Base-by-base conservation (phyloP, 805 yeast genomes). In the Sporopachydermia lactativora region DNA sequence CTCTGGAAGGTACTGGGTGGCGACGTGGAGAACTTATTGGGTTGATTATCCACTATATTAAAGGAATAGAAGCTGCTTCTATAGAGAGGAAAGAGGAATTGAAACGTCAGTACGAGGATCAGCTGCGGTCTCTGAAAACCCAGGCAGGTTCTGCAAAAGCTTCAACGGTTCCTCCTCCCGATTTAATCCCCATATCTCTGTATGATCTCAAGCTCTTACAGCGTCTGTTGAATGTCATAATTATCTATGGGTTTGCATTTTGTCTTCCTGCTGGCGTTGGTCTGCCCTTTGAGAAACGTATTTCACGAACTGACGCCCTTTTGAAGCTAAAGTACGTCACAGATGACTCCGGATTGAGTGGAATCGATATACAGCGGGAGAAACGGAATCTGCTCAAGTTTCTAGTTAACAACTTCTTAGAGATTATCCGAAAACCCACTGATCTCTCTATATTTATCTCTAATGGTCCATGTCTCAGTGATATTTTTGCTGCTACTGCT, bases 201-300 rank as follows among this genome's bases (percentile, higher is more conserved):
- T 86, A 84, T 50, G 97, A 92, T 54, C 76, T 89, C 69, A 81
- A 77, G 53, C 69, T 73, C 3, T 71, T 92, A 42, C 78, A 81
- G 28, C 70, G 66, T 16, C 52, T 89, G 36, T 56, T 81, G 15
- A 80, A 77, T 46, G 43, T 80, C 6, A 63, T 88, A 2, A 72
- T 86, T 0, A 57, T 80, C 1, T 79, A 77, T 47, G 88, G 94
- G 0, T 65, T 89, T 0, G 80, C 79, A 48, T 73, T 86, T 0
- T 70, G 73, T 39, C 45, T 84, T 1, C 71, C 77, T 0, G 43
- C 54, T 5, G 70, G 70, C 2, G 64, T 77, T 16, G 82, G 86
- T 1, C 68, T 83, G 2, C 82, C 89, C 0, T 52, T 79, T 18
- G 76, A 69, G 3, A 69, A 74, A 46, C 60, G 94, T 49, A 54